Conservation (phyloP, 306 rosid species). For the Glycine latifolia region DNA sequence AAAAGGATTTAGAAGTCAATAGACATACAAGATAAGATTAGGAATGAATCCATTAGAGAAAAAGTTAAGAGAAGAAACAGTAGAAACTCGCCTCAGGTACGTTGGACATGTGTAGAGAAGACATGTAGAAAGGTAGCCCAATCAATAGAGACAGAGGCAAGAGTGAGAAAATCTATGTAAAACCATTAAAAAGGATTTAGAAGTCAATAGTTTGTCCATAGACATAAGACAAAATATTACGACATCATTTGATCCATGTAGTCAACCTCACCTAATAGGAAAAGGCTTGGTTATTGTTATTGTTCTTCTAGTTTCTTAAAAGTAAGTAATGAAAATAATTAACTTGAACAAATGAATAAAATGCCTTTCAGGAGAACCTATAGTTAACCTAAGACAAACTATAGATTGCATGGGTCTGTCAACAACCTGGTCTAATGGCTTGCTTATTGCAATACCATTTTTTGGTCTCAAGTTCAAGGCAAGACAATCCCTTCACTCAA, state of each 20-base stretch:
- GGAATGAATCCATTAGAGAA: neutral
- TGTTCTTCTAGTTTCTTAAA: neutral
- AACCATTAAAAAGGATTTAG: neutral
- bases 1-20: neutral
- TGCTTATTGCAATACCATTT: too few species aligned
- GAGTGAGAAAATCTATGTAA: neutral
- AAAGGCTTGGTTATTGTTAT: slow-evolving; percentile 1
- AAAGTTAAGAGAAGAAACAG: neutral
- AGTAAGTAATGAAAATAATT: neutral
- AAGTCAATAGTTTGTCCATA: neutral
- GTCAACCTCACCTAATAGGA: neutral
- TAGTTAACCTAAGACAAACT: neutral
- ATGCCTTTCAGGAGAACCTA: slow-evolving; percentile 26
- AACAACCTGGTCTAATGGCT: too few species aligned
- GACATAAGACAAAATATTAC: neutral
- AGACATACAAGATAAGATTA: too few species aligned
- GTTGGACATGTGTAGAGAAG: neutral
- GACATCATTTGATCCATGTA: neutral
- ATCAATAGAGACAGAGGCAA: neutral
- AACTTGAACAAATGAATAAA: neutral
- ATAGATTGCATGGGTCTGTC: too few species aligned
- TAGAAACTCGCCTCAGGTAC: neutral
- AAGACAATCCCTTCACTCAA: too few species aligned
- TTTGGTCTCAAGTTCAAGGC: too few species aligned
- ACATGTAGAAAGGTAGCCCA: neutral